These are phyloP conservation scores for Colletotrichum lini DNA, from an alignment of 2,329 filamentous ascomycete genomes.

Conservation along the genomic window DNA sequence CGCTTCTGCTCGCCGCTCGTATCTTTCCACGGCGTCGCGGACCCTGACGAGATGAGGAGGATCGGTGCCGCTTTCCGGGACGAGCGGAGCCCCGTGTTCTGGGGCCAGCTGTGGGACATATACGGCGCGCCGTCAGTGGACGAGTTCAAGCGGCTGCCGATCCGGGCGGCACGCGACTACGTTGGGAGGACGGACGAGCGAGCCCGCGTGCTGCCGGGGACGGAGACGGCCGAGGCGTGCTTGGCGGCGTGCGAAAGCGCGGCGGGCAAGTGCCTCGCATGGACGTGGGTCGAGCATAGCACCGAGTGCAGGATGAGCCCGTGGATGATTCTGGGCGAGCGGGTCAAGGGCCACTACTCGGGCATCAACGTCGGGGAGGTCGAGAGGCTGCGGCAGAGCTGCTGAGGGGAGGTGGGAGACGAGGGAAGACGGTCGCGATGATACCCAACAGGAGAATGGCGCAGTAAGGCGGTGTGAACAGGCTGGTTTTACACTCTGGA, in stretches of 20 bases:
- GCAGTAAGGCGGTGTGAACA: not conserved
- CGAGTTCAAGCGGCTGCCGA: slow-evolving; percentile 53
- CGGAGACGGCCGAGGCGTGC: slow-evolving; percentile 60
- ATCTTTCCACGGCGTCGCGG: slow-evolving; percentile 66
- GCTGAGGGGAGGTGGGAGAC: slow-evolving; percentile 7
- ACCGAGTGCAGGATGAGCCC: slow-evolving; percentile 62
- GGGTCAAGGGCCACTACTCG: slow-evolving; percentile 51
- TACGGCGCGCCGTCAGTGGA: slow-evolving; percentile 60
- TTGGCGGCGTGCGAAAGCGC: slow-evolving; percentile 57
- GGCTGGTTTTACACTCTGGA: not conserved
- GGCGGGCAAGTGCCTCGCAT: slow-evolving; percentile 62
- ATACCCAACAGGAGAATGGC: slow-evolving; percentile 2
- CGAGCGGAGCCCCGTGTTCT: slow-evolving; percentile 59
- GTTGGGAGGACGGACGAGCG: slow-evolving; percentile 65
- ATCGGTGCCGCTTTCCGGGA: slow-evolving; percentile 59
- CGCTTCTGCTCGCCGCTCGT: slow-evolving; percentile 68
- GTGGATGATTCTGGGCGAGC: slow-evolving; percentile 64
- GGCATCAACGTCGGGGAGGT: slow-evolving; percentile 53
- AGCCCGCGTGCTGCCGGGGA: slow-evolving; percentile 54
- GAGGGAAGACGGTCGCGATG: slow-evolving; percentile 3
- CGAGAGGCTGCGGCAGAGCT: slow-evolving; percentile 41
- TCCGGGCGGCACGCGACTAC: slow-evolving; percentile 60
- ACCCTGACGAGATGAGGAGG: slow-evolving; percentile 60
- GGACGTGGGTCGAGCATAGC: slow-evolving; percentile 61
- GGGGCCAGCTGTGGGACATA: slow-evolving; percentile 65